Base-by-base conservation (phyloP, 139 green algal species). In the Volvox africanus region DNA sequence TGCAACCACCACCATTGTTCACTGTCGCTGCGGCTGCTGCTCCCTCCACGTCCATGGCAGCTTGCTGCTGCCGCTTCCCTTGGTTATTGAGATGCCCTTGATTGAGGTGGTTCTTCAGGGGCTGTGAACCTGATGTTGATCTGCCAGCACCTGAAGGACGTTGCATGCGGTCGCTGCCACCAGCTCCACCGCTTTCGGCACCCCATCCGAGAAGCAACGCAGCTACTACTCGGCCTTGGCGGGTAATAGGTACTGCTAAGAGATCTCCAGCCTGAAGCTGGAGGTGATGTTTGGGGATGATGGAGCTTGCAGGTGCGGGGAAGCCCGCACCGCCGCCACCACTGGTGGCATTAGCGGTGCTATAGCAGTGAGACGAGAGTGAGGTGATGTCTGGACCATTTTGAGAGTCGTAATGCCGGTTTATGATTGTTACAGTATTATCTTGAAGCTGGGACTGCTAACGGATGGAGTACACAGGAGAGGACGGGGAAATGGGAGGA, bases 171-270 rank as follows among this genome's bases (percentile, higher is more conserved):
- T 68, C 36, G 11, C 36, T 26, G 36, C 37, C 37, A 1, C 19
- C 37, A 22, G n/a, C 78, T 37, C 22, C 37, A 44, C 13, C 6
- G 65, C 33, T 1, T 82, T 73, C 65, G 2, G 76, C 24, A 61
- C 76, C 78, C 80, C 80, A 86, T 28, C 50, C 50, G 32, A 86
- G 80, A 16, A 86, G 19, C 30, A 86, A 44, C 5, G 80, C 80
- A 17, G 80, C 80, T n/a, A 55, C 80, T n/a, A 86, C 24, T 16
- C 50, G 44, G 80, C 80, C 80, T 19, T 71, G 26, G 80, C 50
- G 26, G 26, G 24, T 24, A 13, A 86, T 86, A 26, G 80, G 80
- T 14, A 86, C 50, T n/a, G 28, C 80, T 14, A 86, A 30, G 28
- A 50, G 50, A 18, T 86, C 80, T n/a, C 50, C 80, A 16, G 50